phyloP scores from a whole-genome alignment of 306 rosid genomes.

The Vicia faba region DNA sequence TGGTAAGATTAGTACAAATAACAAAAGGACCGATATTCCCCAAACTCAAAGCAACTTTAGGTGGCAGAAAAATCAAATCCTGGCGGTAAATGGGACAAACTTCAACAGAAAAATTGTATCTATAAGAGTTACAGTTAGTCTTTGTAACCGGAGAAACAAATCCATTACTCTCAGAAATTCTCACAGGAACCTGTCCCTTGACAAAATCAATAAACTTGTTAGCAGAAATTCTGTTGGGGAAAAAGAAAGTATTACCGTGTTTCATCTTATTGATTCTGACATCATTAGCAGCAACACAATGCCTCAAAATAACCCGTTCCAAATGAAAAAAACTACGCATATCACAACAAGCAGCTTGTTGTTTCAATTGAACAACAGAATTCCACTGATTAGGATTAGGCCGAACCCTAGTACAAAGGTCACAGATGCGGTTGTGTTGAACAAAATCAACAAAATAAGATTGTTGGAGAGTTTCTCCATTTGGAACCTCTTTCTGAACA shows the following conservation, averaged over 20 bases:
- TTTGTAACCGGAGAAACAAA: conserved; percentile 73
- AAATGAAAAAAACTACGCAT: conserved; percentile 63
- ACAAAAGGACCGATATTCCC: conserved; percentile 78
- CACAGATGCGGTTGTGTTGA: conserved; percentile 67
- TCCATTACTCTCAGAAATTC: conserved; percentile 56
- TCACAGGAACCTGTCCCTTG: conserved; percentile 58
- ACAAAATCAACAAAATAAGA: conserved; percentile 57
- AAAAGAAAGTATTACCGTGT: conserved; percentile 74
- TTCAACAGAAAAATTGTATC: conserved; percentile 76
- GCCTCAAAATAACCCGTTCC: conserved; percentile 68
- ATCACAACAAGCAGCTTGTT: conserved; percentile 38
- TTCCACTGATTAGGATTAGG: conserved; percentile 80
- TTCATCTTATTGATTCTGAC: conserved; percentile 66
- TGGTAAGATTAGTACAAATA: conserved; percentile 73
- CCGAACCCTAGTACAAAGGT: conserved; percentile 59
- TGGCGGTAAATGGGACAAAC: conserved; percentile 65
- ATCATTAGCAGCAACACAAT: conserved; percentile 63
- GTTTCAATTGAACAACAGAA: conserved; percentile 73
- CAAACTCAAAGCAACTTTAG: conserved; percentile 56
- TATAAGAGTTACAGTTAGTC: conserved; percentile 62
- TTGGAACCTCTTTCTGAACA: conserved; percentile 68
- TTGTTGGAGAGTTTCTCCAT: conserved; percentile 67
- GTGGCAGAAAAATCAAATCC: conserved; percentile 78
- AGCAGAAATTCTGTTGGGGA: conserved; percentile 63
- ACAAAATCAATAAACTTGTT: conserved; percentile 65